Evolutionary conservation across 192 early-diverging fungal species (phyloP), one percentile per base, ranked within the genome.

Genomic region (Coemansia umbellata): DNA sequence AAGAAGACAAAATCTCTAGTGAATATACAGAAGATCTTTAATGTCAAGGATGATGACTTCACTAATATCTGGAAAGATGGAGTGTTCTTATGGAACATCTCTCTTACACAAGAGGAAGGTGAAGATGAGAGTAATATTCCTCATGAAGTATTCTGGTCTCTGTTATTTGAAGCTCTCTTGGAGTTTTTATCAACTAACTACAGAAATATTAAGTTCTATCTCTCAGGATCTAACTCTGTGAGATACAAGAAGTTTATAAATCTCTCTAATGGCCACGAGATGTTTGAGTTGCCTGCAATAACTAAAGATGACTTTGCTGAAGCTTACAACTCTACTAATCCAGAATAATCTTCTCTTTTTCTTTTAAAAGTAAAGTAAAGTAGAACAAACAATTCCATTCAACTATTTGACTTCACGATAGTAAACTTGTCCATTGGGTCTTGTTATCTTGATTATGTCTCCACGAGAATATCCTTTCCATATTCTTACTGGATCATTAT

Each of bases 61-160:
- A 19, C 19, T 10, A 27, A 30, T 5, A 21, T 54, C 1, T 54
- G 53, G 53, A 0, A 27, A 5, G 11, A 40, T n/a, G 53, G 53
- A 2, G 24, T 43, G 21, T 17, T 54, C 3, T 41, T 54, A 8
- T 37, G 30, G 15, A 54, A 54, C 27, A 40, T 54, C 41, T 13
- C 53, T 13, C 27, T 54, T 4, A 54, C 53, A 3, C n/a, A n/a
- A n/a, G 53, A 54, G 32, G 53, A 54, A 44, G 37, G 27, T 4
- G 39, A 28, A 7, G 31, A 21, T 27, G 15, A 28, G 0, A 23
- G 32, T 9, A 54, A 54, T 28, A 54, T 54, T 43, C 40, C 53
- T 32, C 53, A 54, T 32, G 53, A 54, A 19, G 7, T 54, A 28
- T 54, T 54, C 28, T 54, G 53, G 53, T 54, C 53, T 0, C 23